These are phyloP conservation scores for Psilocybe cyanescens DNA, from an alignment of 768 basidiomycete species.

Conservation along the genomic window DNA sequence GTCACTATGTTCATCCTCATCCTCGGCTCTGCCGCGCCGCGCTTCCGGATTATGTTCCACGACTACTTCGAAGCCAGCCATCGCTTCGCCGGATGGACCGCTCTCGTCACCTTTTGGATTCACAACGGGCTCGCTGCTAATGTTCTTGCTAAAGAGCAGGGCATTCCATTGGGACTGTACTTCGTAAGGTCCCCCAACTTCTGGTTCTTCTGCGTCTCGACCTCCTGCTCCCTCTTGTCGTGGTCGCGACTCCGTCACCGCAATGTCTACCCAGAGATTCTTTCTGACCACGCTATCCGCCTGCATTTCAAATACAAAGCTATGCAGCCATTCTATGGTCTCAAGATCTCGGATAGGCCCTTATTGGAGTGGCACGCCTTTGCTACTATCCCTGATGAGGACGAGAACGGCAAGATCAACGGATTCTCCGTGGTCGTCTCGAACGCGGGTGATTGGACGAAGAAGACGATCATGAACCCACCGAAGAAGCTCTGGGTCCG, in stretches of 20 bases:
- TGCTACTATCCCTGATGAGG: constrained; percentile 44
- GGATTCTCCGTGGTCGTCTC: constrained; percentile 58
- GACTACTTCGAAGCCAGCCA: constrained; percentile 60
- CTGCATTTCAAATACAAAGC: constrained; percentile 53
- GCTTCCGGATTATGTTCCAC: constrained; percentile 48
- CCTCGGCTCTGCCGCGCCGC: constrained; percentile 51
- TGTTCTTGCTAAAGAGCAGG: constrained; percentile 38
- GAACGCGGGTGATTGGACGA: constrained; percentile 62
- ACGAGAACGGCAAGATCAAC: constrained; percentile 34
- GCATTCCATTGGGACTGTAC: constrained; percentile 40
- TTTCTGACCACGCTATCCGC: constrained; percentile 58
- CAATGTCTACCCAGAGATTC: constrained; percentile 50
- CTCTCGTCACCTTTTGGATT: constrained; percentile 52
- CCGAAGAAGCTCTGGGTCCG: constrained; percentile 58
- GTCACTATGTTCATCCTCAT: constrained; percentile 50
- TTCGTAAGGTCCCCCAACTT: constrained; percentile 49
- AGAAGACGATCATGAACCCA: constrained; percentile 48
- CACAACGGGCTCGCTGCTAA: constrained; percentile 37
- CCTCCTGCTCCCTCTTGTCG: constrained; percentile 46
- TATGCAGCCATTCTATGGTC: constrained; percentile 38
- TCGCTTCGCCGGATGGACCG: constrained; percentile 59
- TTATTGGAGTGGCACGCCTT: constrained; percentile 56
- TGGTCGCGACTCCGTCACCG: constrained; percentile 55
- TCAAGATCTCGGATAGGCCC: constrained; percentile 40
- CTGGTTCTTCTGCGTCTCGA: constrained; percentile 44